phyloP scores from a whole-genome alignment of 257 asterid species.

The Solanum chaucha region DNA sequence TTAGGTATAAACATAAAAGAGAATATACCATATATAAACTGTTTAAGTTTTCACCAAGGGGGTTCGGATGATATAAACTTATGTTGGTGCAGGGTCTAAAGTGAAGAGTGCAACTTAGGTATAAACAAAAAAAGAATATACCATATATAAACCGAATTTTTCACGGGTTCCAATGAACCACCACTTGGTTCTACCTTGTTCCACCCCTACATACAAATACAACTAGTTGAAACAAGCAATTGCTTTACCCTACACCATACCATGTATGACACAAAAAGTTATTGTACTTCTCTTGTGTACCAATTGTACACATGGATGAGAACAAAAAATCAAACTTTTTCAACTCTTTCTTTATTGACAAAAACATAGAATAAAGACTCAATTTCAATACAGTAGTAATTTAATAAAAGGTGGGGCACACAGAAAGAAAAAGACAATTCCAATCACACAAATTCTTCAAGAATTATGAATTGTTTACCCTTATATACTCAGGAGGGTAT shows the following conservation, averaged over 20 bases:
- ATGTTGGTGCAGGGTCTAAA: background rate
- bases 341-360: background rate
- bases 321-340: background rate
- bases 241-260: background rate
- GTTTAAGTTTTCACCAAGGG: background rate
- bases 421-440: background rate
- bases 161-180: background rate
- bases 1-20: background rate
- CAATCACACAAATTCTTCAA: background rate
- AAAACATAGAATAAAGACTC: background rate
- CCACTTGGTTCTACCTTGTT: background rate
- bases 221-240: background rate
- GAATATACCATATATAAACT: background rate
- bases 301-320: background rate
- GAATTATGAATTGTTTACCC: conserved; percentile 23
- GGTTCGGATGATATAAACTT: background rate
- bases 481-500: conserved; percentile 44
- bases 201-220: background rate
- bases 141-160: background rate
- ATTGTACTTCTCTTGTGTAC: background rate
- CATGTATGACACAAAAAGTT: background rate
- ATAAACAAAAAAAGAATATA: background rate
- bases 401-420: background rate
- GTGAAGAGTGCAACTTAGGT: background rate
- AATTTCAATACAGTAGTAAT: background rate